phyloP scores from a whole-genome alignment of 1,284 basidiomycete genomes.

The Apiotrichum domesticum region DNA sequence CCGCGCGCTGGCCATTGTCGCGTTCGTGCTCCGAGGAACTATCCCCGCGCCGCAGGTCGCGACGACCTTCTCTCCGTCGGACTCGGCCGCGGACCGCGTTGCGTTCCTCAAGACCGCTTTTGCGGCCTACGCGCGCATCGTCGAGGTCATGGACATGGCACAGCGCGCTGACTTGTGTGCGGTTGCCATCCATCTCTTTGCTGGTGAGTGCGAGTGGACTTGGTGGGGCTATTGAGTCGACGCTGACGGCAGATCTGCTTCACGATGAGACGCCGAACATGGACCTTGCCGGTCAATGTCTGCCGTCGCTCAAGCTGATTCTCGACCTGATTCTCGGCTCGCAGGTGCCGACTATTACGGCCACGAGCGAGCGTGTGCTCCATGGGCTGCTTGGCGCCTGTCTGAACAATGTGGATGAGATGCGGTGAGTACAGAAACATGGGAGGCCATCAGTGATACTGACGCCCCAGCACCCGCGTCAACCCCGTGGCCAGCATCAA shows the following conservation, averaged over 20 bases:
- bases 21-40: constrained; percentile 67
- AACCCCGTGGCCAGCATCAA: constrained; percentile 73
- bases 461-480: constrained; percentile 59
- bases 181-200: constrained; percentile 73
- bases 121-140: constrained; percentile 60
- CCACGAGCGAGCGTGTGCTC: constrained; percentile 52
- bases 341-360: constrained; percentile 31
- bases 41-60: constrained; percentile 56
- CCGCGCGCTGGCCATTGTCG: constrained; percentile 49
- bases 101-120: constrained; percentile 65
- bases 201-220: constrained; percentile 51
- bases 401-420: constrained; percentile 79
- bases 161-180: constrained; percentile 62
- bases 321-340: constrained; percentile 52
- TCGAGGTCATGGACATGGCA: constrained; percentile 55
- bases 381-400: constrained; percentile 83
- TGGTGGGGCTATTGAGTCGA: neutral
- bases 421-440: constrained; percentile 58
- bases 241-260: constrained; percentile 57
- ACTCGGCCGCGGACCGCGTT: constrained; percentile 53
- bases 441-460: neutral
- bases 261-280: constrained; percentile 73
- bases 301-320: constrained; percentile 70
- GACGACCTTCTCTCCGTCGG: constrained; percentile 52
- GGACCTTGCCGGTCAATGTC: constrained; percentile 70